Evolutionary conservation across 2,329 filamentous ascomycete species (phyloP).

Genomic region (Epichloe uncinata): DNA sequence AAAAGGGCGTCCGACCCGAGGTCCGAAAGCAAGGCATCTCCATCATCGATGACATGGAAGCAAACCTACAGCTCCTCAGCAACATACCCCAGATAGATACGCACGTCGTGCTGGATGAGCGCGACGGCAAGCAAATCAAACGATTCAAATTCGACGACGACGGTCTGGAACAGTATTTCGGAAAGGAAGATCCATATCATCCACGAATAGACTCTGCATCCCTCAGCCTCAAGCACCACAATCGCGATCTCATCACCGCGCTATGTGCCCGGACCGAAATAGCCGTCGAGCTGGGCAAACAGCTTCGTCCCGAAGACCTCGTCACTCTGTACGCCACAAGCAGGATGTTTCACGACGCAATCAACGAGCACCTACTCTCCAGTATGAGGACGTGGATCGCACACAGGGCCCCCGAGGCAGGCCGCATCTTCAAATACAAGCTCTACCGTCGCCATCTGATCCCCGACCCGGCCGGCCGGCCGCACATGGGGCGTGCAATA

Average conservation of each 20-base stretch:
- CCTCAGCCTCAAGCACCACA: constrained; percentile 10
- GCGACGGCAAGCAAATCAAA: constrained; percentile 10
- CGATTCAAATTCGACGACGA: constrained; percentile 18
- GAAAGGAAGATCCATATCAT: constrained; percentile 17
- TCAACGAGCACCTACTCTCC: constrained; percentile 46
- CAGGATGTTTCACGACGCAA: constrained; percentile 44
- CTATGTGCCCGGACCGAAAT: constrained; percentile 36
- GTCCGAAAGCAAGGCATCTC: constrained; percentile 4
- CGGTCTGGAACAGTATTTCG: constrained; percentile 17
- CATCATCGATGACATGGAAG: constrained; percentile 7
- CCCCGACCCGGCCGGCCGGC: constrained; percentile 43
- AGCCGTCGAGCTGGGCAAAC: constrained; percentile 38
- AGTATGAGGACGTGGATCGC: constrained; percentile 43
- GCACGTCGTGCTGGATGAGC: constrained; percentile 5
- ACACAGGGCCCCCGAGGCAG: constrained; percentile 37
- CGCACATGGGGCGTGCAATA: constrained; percentile 22
- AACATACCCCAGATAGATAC: not conserved
- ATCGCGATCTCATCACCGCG: constrained; percentile 29
- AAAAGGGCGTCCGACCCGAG: constrained; percentile 1
- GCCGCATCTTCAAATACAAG: constrained; percentile 45
- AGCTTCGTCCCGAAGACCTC: constrained; percentile 42
- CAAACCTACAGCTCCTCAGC: constrained; percentile 3
- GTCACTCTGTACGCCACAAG: constrained; percentile 52
- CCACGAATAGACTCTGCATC: not conserved
- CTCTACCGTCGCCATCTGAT: constrained; percentile 45